These are phyloP conservation scores for Debaryomycetaceae sp. DNA, from an alignment of 1,139 yeast species.

Conservation along the genomic window DNA sequence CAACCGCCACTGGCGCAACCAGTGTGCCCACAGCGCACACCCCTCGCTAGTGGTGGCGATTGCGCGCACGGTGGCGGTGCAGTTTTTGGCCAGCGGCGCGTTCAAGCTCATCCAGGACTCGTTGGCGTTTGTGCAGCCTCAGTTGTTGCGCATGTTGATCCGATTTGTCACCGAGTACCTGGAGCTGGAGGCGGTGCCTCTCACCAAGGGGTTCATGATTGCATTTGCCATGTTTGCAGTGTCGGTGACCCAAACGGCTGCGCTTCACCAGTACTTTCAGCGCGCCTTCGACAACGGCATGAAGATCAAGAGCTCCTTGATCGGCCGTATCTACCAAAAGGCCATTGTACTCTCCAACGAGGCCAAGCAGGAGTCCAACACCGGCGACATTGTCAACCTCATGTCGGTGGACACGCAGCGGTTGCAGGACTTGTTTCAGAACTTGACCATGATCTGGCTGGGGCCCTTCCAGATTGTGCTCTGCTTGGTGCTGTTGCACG, in stretches of 20 bases:
- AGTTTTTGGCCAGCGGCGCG: slow-evolving; percentile 66
- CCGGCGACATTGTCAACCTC: slow-evolving; percentile 96
- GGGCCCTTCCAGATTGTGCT: slow-evolving; percentile 90
- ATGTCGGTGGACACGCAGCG: slow-evolving; percentile 98
- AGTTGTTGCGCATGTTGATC: slow-evolving; percentile 69
- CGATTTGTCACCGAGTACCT: slow-evolving; percentile 77
- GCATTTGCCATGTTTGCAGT: slow-evolving; percentile 80
- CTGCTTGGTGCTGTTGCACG: slow-evolving; percentile 73
- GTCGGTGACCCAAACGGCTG: slow-evolving; percentile 77
- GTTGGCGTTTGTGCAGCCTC: slow-evolving; percentile 87
- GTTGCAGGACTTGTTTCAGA: slow-evolving; percentile 83
- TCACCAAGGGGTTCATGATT: slow-evolving; percentile 78
- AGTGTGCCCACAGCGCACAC: slow-evolving; percentile 21
- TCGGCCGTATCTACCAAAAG: slow-evolving; percentile 75
- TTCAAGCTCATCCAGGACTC: slow-evolving; percentile 77
- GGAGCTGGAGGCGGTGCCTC: slow-evolving; percentile 48
- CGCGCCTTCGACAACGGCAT: slow-evolving; percentile 86
- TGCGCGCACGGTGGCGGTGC: slow-evolving; percentile 63
- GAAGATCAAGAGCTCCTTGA: slow-evolving; percentile 78
- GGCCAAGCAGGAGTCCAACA: slow-evolving; percentile 70
- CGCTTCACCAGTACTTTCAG: slow-evolving; percentile 90
- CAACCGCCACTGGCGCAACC: slow-evolving; percentile 56
- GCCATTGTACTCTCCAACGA: slow-evolving; percentile 79
- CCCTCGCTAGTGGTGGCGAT: slow-evolving; percentile 72
- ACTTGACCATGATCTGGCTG: slow-evolving; percentile 87